Base-by-base conservation (phyloP, 208 protist species). In the Wallacemonas collosoma region DNA sequence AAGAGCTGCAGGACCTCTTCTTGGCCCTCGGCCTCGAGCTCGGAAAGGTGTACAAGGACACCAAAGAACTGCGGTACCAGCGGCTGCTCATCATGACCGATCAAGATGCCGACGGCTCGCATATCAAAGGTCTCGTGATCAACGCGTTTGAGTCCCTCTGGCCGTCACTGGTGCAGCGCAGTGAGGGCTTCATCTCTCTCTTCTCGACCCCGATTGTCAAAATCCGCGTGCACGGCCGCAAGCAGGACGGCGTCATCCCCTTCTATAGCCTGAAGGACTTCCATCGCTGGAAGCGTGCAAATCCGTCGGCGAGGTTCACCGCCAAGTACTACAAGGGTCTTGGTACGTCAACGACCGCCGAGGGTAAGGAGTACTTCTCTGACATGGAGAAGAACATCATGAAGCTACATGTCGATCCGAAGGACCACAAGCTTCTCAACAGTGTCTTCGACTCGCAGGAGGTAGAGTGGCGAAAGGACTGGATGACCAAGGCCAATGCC, bases 181-280 rank as follows among this genome's bases (percentile, higher is more conserved):
- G 90, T 70, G 86, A 87, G 8, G 93, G 93, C 62, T 95, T 91
- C 82, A 88, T 96, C 75, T 93, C 90, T 1, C 83, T 94, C 68
- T 99, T 99, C 84, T 98, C 99, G 26, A 99, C 99, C 6, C 99
- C 99, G 5, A 99, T 99, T 75, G 97, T 99, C 8, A 99, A 99
- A 88, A 94, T 93, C 48, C 80, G 73, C 17, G 88, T 97, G 72
- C 88, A 89, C 17, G 93, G 96, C 12, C 83, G 87, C 65, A 78
- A 75, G 70, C 53, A 76, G 17, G 76, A 86, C 68, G 81, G 91
- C 51, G 77, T 95, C 50, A 69, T 96, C 0, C 72, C 89, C 41
- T 99, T 99, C 80, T 99, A 98, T 87, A 99, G 98, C 48, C 65
- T 99, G 38, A 97, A 97, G 61, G 98, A 99, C 74, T 99, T 98